Evolutionary conservation across 352 stramenopile species (phyloP).

Genomic region (Phytophthora ohioensis): DNA sequence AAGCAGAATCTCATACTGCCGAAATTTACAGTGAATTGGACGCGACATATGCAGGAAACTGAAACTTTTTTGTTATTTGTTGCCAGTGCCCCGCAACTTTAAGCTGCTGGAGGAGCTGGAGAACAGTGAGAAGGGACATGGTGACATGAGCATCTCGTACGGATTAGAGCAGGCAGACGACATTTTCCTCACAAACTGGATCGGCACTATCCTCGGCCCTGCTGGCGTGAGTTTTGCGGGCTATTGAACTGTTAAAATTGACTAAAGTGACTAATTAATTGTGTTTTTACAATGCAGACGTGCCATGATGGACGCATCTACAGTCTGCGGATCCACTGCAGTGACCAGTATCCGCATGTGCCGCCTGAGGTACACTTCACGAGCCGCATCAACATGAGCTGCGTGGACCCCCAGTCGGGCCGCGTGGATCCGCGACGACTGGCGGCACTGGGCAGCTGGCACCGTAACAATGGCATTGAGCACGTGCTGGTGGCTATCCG

Average conservation of each 20-base stretch:
- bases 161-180: constrained; percentile 96
- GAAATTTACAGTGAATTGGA: background rate
- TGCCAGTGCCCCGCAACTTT: constrained; percentile 92
- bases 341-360: constrained; percentile 94
- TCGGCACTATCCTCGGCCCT: constrained; percentile 97
- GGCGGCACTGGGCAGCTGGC: constrained; percentile 75
- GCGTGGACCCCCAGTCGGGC: constrained; percentile 92
- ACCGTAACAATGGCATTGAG: constrained; percentile 92
- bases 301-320: constrained; percentile 97
- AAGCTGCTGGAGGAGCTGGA: constrained; percentile 95
- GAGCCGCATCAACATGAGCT: constrained; percentile 98
- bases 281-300: constrained; percentile 68
- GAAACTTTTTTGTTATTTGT: background rate
- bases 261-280: background rate
- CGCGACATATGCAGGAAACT: background rate
- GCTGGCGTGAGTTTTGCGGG: constrained; percentile 83
- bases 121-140: constrained; percentile 92
- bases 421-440: constrained; percentile 85
- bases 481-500: constrained; percentile 90
- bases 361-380: constrained; percentile 96
- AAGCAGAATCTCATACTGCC: background rate
- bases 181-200: constrained; percentile 99
- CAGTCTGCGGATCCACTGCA: constrained; percentile 94
- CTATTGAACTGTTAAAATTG: background rate
- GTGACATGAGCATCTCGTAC: constrained; percentile 95